Conservation (phyloP, 257 asterid genomes). For the Nicotiana tomentosiformis region DNA sequence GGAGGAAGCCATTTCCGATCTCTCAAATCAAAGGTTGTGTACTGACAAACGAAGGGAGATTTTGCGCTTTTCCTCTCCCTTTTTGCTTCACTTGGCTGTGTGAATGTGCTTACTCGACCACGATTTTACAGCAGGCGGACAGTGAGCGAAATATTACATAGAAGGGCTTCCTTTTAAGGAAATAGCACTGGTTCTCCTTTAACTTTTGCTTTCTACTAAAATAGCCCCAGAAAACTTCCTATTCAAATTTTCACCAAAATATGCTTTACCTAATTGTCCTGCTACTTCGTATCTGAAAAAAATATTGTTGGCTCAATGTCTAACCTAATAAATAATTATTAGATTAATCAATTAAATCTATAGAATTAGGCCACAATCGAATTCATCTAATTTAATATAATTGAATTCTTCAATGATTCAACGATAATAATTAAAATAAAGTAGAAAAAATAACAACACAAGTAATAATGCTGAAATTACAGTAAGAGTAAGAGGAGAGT, state of each 20-base stretch:
- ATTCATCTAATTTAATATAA: too few species aligned
- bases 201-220: neutral
- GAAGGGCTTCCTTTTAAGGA: neutral
- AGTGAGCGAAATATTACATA: neutral
- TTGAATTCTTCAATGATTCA: too few species aligned
- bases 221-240: neutral
- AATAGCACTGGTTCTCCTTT: neutral
- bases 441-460: too few species aligned
- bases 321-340: too few species aligned
- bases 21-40: neutral
- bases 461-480: too few species aligned
- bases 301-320: too few species aligned
- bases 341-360: too few species aligned
- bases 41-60: neutral
- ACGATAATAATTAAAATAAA: too few species aligned
- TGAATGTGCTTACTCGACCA: neutral
- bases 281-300: neutral
- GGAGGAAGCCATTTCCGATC: constrained; percentile 32
- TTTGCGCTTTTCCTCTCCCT: neutral
- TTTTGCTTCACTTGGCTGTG: neutral
- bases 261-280: neutral
- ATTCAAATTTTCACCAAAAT: neutral
- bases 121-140: constrained; percentile 4
- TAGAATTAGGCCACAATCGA: too few species aligned
- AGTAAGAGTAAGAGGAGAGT: too few species aligned